phyloP scores from a whole-genome alignment of 2,329 filamentous ascomycete species.

The Bimuria novae-zelandiae region DNA sequence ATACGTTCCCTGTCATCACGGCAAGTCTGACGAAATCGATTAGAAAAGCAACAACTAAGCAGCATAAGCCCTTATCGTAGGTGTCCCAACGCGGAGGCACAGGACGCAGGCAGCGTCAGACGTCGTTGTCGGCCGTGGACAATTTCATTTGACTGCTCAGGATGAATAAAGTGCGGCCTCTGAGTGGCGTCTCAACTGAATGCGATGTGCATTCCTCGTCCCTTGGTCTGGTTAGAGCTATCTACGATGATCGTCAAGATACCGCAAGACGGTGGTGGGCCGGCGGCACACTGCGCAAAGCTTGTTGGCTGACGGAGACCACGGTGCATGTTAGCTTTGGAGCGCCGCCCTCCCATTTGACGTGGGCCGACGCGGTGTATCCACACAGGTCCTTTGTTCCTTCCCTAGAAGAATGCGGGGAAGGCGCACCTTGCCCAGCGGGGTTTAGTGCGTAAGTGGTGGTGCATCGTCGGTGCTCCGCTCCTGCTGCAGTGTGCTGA shows the following conservation, averaged over 20 bases:
- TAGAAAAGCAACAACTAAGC: slow-evolving; percentile 1
- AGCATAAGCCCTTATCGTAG: neutral
- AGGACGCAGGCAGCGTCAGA: neutral
- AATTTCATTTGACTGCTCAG: no score
- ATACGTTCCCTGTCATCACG: neutral
- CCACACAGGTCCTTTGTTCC: slow-evolving; percentile 35
- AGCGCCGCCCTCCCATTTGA: no score
- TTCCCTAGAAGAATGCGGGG: slow-evolving; percentile 38
- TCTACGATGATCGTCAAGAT: neutral
- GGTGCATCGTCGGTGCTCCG: slow-evolving; percentile 15
- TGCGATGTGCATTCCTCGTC: no score
- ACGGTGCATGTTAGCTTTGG: slow-evolving; percentile 12
- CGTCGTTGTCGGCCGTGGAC: slow-evolving; percentile 3
- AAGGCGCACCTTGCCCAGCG: slow-evolving; percentile 28
- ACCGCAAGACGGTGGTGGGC: neutral
- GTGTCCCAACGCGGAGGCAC: neutral
- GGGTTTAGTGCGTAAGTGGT: slow-evolving; percentile 16
- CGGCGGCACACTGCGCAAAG: neutral
- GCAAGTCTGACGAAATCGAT: neutral
- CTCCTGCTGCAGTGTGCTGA: slow-evolving; percentile 19
- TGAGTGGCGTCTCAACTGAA: no score
- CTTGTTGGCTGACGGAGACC: slow-evolving; percentile 2
- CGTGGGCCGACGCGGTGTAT: neutral
- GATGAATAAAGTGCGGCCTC: no score
- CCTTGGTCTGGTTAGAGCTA: no score